These are phyloP conservation scores for Aspergillus sp. DNA, from an alignment of 2,329 filamentous ascomycete species.

Conservation along the genomic window DNA sequence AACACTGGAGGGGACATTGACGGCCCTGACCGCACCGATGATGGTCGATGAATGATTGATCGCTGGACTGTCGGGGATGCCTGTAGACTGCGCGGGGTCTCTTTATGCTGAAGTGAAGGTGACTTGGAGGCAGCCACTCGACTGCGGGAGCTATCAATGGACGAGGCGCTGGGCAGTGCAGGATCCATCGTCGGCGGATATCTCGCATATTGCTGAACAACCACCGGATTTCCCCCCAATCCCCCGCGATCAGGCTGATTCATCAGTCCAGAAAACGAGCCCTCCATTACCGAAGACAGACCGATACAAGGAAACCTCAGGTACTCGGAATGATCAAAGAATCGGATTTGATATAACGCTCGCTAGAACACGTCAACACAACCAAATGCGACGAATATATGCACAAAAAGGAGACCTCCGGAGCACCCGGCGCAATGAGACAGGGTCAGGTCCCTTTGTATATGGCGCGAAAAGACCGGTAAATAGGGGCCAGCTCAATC, in stretches of 20 bases:
- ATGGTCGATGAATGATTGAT: slow-evolving; percentile 20
- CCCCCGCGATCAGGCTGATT: slow-evolving; percentile 22
- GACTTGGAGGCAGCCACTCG: slow-evolving; percentile 27
- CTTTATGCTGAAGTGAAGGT: slow-evolving; percentile 32
- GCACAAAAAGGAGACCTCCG: background rate
- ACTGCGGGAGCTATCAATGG: slow-evolving; percentile 28
- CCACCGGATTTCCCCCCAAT: slow-evolving; percentile 20
- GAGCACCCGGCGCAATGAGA: background rate
- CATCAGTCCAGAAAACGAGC: slow-evolving; percentile 23
- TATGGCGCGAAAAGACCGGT: background rate
- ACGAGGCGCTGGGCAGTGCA: slow-evolving; percentile 31
- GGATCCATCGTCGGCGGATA: slow-evolving; percentile 30
- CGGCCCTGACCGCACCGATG: slow-evolving; percentile 24
- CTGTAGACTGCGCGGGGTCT: slow-evolving; percentile 32
- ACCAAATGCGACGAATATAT: background rate
- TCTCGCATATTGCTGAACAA: slow-evolving; percentile 35
- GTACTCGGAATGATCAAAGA: background rate
- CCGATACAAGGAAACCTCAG: background rate
- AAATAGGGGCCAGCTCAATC: slow-evolving; percentile 13
- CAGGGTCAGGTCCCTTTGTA: background rate
- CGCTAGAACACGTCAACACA: background rate
- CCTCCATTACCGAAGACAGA: slow-evolving; percentile 21
- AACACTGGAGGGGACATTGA: slow-evolving; percentile 37
- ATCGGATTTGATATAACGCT: background rate
- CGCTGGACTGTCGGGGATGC: slow-evolving; percentile 31